These are phyloP conservation scores for Lipomyces yamanashiensis DNA, from an alignment of 805 yeast genomes.

Conservation along the genomic window DNA sequence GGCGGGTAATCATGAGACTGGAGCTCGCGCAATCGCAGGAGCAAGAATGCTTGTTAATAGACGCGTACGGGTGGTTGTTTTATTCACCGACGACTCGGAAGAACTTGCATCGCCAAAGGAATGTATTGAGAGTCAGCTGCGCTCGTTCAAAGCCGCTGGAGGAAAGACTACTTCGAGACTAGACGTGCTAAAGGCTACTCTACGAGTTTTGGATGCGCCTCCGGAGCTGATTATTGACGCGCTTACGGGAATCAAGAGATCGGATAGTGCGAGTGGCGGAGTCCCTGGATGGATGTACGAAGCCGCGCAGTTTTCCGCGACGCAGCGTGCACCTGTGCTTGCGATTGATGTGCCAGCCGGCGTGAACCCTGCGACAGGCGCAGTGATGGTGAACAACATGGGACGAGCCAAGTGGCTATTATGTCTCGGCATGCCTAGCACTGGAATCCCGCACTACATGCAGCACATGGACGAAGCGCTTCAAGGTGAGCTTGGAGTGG, in stretches of 20 bases:
- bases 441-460: conserved; percentile 27
- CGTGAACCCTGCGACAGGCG: conserved; percentile 80
- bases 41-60: conserved; percentile 80
- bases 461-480: conserved; percentile 26
- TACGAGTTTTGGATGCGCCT: conserved; percentile 62
- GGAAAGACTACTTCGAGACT: conserved; percentile 60
- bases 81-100: conserved; percentile 26
- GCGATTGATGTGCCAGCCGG: conserved; percentile 86
- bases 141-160: conserved; percentile 62
- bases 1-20: conserved; percentile 72
- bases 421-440: conserved; percentile 42
- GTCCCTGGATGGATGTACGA: conserved; percentile 40
- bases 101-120: conserved; percentile 32
- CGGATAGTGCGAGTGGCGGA: conserved; percentile 40
- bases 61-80: conserved; percentile 68
- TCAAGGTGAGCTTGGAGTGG: conserved; percentile 17
- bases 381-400: conserved; percentile 45
- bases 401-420: conserved; percentile 43
- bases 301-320: conserved; percentile 72
- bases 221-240: conserved; percentile 83
- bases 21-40: conserved; percentile 74
- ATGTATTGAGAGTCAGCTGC: conserved; percentile 52
- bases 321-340: conserved; percentile 53
- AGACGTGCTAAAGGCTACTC: conserved; percentile 43
- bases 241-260: conserved; percentile 78